These are phyloP conservation scores for Jackrogersella multiformis DNA, from an alignment of 495 filamentous ascomycete species.

Conservation along the genomic window DNA sequence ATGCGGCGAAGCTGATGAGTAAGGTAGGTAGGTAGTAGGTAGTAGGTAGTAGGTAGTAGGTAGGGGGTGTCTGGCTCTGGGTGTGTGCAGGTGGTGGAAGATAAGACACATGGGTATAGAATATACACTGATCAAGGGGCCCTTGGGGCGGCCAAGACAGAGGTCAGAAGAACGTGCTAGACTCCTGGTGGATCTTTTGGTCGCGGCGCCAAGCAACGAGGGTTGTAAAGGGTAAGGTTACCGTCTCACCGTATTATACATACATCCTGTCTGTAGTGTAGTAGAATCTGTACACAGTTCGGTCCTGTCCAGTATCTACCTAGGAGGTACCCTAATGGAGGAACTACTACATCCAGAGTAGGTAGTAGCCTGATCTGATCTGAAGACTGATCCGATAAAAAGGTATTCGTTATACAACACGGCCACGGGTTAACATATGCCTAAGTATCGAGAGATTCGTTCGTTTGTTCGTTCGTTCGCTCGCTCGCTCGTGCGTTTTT, in stretches of 20 bases:
- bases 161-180: slow-evolving; percentile 44
- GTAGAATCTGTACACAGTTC: too few species aligned
- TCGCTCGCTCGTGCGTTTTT: neutral
- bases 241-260: slow-evolving; percentile 34
- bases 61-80: neutral
- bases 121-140: slow-evolving; percentile 23
- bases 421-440: neutral
- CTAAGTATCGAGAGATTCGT: slow-evolving; percentile 1
- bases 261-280: too few species aligned
- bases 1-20: slow-evolving; percentile 42
- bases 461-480: neutral
- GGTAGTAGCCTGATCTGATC: slow-evolving; percentile 17
- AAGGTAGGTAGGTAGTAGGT: too few species aligned
- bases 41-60: slow-evolving; percentile 8
- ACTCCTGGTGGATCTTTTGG: slow-evolving; percentile 34
- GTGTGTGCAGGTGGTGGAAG: slow-evolving; percentile 16
- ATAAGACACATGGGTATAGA: slow-evolving; percentile 26
- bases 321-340: too few species aligned
- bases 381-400: neutral
- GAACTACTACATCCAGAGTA: slow-evolving; percentile 16
- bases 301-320: slow-evolving; percentile 3
- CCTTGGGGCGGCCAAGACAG: slow-evolving; percentile 24
- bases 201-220: slow-evolving; percentile 34
- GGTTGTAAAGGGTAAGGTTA: neutral
- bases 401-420: neutral